Conservation (phyloP, 1,284 basidiomycete species). For the Ustilago crameri region DNA sequence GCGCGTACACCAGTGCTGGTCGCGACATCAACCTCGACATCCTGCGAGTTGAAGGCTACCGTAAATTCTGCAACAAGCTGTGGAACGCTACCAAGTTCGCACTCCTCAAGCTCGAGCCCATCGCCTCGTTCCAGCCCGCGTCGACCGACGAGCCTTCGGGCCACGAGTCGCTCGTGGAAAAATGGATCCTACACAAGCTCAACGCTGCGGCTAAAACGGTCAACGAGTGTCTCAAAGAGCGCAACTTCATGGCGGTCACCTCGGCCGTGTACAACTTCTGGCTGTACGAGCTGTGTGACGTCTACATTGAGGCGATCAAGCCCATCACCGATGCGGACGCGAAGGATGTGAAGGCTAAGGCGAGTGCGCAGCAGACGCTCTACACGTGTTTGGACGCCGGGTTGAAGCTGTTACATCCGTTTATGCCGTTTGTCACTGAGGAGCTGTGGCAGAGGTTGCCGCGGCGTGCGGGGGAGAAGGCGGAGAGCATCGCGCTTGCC, state of each 20-base stretch:
- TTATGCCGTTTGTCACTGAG: slow-evolving; percentile 99
- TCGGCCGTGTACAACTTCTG: slow-evolving; percentile 90
- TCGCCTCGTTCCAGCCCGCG: slow-evolving; percentile 59
- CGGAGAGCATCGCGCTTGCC: slow-evolving; percentile 88
- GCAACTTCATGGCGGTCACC: slow-evolving; percentile 94
- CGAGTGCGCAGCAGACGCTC: slow-evolving; percentile 92
- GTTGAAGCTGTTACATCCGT: slow-evolving; percentile 89
- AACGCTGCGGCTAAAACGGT: slow-evolving; percentile 82
- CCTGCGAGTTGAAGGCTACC: slow-evolving; percentile 95
- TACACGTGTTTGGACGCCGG: slow-evolving; percentile 94
- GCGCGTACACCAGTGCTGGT: slow-evolving; percentile 85
- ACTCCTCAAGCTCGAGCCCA: slow-evolving; percentile 65
- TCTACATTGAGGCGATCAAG: slow-evolving; percentile 95
- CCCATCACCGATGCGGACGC: slow-evolving; percentile 74
- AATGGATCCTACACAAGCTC: slow-evolving; percentile 95
- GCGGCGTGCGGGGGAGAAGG: slow-evolving; percentile 78
- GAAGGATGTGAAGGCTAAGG: slow-evolving; percentile 80
- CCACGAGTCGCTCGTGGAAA: slow-evolving; percentile 88
- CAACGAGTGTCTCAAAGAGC: slow-evolving; percentile 79
- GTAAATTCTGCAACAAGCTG: slow-evolving; percentile 99
- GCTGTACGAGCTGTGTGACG: slow-evolving; percentile 97
- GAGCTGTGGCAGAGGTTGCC: slow-evolving; percentile 98
- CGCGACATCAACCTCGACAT: slow-evolving; percentile 78
- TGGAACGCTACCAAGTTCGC: slow-evolving; percentile 99
- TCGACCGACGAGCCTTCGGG: slow-evolving; percentile 77